Conservation (phyloP, 371 early-diverging fungal genomes). For the Rhizopus sp. region DNA sequence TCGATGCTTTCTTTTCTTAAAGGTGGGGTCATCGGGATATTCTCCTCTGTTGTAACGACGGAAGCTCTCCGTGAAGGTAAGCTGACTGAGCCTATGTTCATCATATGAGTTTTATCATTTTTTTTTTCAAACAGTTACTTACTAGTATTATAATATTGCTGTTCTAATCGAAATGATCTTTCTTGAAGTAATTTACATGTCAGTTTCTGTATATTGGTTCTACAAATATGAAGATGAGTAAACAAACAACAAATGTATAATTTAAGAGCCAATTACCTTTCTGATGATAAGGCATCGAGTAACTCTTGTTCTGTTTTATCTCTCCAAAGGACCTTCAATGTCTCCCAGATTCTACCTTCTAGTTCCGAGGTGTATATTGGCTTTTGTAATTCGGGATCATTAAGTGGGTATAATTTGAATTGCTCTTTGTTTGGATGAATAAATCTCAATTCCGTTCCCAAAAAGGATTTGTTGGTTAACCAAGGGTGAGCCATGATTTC, state of each 20-base stretch:
- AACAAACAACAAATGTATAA: background rate
- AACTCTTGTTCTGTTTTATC: slow-evolving; percentile 30
- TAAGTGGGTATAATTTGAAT: slow-evolving; percentile 20
- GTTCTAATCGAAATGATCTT: slow-evolving; percentile 26
- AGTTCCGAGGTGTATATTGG: slow-evolving; percentile 35
- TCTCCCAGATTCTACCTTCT: slow-evolving; percentile 45
- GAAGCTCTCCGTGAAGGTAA: slow-evolving; percentile 23
- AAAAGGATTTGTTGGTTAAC: slow-evolving; percentile 41
- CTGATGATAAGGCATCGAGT: slow-evolving; percentile 14
- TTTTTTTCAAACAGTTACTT: background rate
- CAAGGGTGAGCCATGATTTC: slow-evolving; percentile 45
- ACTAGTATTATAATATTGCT: slow-evolving; percentile 1
- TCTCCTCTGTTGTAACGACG: background rate
- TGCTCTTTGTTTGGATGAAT: slow-evolving; percentile 13
- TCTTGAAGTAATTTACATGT: slow-evolving; percentile 45
- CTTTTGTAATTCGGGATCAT: slow-evolving; percentile 23
- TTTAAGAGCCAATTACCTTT: slow-evolving; percentile 25
- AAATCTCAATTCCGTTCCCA: slow-evolving; percentile 36
- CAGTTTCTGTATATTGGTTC: slow-evolving; percentile 41
- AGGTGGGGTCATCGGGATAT: slow-evolving; percentile 35
- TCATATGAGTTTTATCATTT: no score
- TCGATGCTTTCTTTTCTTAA: slow-evolving; percentile 13
- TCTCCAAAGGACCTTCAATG: slow-evolving; percentile 33
- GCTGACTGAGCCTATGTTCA: slow-evolving; percentile 16
- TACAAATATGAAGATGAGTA: slow-evolving; percentile 8